phyloP scores from a whole-genome alignment of 2,329 filamentous ascomycete species.

The Fusarium subtropicale region DNA sequence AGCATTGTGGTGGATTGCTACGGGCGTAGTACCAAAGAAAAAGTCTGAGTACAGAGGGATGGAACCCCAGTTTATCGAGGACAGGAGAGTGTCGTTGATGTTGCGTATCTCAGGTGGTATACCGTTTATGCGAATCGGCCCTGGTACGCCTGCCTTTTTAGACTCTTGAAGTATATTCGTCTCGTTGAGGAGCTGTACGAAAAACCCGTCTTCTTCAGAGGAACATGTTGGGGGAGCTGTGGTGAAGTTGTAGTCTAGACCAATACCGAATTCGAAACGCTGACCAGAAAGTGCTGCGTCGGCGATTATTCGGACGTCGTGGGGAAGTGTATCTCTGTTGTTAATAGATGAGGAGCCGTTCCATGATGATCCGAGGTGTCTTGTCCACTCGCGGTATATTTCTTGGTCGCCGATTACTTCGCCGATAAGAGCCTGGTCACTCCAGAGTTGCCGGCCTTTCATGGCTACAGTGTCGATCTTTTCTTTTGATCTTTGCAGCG shows the following conservation, averaged over 20 bases:
- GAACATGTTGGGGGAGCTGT: conserved; percentile 54
- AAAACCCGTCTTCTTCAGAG: conserved; percentile 53
- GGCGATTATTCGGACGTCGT: conserved; percentile 44
- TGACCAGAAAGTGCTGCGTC: conserved; percentile 46
- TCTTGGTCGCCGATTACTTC: conserved; percentile 56
- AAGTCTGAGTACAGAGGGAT: conserved; percentile 54
- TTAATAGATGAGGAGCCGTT: conserved; percentile 45
- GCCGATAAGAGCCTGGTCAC: conserved; percentile 54
- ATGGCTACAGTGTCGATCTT: conserved; percentile 47
- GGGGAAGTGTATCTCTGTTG: conserved; percentile 17
- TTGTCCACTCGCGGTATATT: conserved; percentile 52
- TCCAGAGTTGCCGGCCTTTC: conserved; percentile 53
- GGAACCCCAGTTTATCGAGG: conserved; percentile 47
- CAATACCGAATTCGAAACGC: conserved; percentile 55
- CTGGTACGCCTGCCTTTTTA: conserved; percentile 49
- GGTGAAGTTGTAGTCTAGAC: conserved; percentile 54
- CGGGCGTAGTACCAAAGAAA: conserved; percentile 52
- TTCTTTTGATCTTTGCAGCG: conserved; percentile 44
- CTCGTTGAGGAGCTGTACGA: conserved; percentile 48
- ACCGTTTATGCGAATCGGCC: conserved; percentile 45
- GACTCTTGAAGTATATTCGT: conserved; percentile 43
- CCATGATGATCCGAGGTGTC: conserved; percentile 49
- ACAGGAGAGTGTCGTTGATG: conserved; percentile 30
- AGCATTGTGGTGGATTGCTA: conserved; percentile 55
- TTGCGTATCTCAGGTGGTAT: conserved; percentile 46